Evolutionary conservation across 108 stramenopile genomes (phyloP).

Genomic region (Schizochytrium sp.): DNA sequence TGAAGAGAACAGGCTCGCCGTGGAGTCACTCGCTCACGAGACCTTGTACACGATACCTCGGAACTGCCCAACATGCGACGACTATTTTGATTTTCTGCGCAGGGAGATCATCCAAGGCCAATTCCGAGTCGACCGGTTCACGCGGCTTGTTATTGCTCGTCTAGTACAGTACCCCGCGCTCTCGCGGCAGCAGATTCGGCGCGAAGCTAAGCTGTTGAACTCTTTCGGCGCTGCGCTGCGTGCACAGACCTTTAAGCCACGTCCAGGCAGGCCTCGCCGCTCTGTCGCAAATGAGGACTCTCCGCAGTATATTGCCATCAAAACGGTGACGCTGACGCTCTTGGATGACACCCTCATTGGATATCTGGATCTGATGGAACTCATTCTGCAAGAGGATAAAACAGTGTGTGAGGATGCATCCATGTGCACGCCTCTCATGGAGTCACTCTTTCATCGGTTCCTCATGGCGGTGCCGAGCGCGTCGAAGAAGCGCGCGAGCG

Average conservation of each 20-base stretch:
- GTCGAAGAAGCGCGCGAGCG: background rate
- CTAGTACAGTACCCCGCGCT: background rate
- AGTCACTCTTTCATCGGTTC: background rate
- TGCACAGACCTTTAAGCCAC: background rate
- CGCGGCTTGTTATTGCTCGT: background rate
- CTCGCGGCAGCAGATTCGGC: background rate
- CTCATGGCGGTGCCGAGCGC: background rate
- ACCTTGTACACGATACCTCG: background rate
- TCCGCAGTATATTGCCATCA: background rate
- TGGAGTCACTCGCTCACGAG: background rate
- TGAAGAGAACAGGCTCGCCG: background rate
- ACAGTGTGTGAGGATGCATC: background rate
- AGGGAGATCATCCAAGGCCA: background rate
- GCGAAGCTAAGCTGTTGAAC: background rate
- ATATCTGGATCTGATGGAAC: background rate
- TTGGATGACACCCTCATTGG: background rate
- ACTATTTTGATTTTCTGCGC: background rate
- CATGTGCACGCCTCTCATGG: background rate
- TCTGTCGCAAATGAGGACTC: background rate
- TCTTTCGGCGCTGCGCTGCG: background rate
- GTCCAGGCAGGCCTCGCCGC: background rate
- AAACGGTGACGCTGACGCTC: background rate
- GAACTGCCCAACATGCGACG: conserved; percentile 12
- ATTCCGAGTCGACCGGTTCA: background rate
- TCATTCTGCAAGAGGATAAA: background rate